phyloP scores from a whole-genome alignment of 192 early-diverging fungal genomes.

The Chytriomyces confervae region DNA sequence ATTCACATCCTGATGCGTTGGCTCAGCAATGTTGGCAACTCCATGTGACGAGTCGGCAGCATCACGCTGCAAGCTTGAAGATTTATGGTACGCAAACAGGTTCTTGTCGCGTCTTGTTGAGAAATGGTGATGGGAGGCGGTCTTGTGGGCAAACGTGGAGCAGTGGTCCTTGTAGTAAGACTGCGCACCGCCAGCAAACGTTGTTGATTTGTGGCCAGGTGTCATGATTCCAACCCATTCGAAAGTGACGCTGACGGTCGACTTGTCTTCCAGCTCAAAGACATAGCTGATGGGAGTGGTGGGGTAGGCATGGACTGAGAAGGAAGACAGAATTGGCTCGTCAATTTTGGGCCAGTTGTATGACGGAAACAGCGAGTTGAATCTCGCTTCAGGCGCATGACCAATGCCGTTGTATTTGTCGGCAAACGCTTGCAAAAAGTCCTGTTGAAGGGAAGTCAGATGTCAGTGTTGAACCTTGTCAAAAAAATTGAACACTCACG shows the following conservation, averaged over 20 bases:
- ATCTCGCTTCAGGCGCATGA: slow-evolving; percentile 23
- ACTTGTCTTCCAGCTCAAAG: slow-evolving; percentile 36
- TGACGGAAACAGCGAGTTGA: slow-evolving; percentile 20
- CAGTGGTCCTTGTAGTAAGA: background rate
- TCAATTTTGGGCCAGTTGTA: slow-evolving; percentile 11
- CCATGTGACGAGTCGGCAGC: background rate
- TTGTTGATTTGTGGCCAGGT: background rate
- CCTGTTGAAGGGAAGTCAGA: slow-evolving; percentile 3
- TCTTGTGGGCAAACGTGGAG: background rate
- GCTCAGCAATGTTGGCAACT: background rate
- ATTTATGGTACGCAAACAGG: background rate
- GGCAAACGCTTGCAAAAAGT: slow-evolving; percentile 29
- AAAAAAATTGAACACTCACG: background rate
- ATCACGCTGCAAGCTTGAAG: background rate
- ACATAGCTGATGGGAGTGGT: background rate
- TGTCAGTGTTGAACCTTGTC: background rate
- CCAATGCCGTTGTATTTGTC: slow-evolving; percentile 8
- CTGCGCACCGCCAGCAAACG: background rate
- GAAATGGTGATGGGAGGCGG: background rate
- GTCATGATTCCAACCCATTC: background rate
- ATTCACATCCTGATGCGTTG: background rate
- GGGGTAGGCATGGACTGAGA: background rate
- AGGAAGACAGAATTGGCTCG: background rate
- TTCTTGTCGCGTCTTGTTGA: background rate
- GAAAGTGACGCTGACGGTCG: background rate